phyloP scores from a whole-genome alignment of 2,329 filamentous ascomycete genomes.

The Westerdykella sp. region DNA sequence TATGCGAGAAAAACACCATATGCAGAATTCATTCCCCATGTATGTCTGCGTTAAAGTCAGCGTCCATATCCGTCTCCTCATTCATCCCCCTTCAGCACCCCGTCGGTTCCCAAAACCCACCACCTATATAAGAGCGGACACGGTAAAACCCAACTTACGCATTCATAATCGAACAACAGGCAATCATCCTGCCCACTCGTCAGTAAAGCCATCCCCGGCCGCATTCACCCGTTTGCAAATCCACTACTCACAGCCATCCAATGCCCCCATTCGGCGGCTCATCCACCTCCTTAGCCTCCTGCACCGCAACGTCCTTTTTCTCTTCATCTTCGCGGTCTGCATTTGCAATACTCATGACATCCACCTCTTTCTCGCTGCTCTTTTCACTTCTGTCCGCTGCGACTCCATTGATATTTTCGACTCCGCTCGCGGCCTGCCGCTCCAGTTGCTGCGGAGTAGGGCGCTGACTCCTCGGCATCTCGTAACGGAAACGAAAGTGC shows the following conservation, averaged over 20 bases:
- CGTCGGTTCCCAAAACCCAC: too few species aligned
- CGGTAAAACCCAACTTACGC: conserved; percentile 28
- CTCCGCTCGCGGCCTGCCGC: neutral
- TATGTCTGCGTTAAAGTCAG: conserved; percentile 47
- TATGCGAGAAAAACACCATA: conserved; percentile 72
- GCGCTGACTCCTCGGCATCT: too few species aligned
- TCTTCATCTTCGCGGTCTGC: neutral
- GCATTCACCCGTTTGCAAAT: conserved; percentile 6
- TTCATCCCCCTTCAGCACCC: too few species aligned
- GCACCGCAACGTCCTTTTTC: neutral
- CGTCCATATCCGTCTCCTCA: too few species aligned
- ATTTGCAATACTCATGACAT: conserved; percentile 1
- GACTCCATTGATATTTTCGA: neutral
- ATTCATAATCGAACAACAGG: conserved; percentile 27
- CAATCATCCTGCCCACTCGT: conserved; percentile 19
- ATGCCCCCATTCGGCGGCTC: conserved; percentile 57
- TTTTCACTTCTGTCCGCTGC: conserved; percentile 5
- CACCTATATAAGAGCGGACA: neutral
- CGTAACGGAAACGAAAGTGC: too few species aligned
- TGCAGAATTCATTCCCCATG: conserved; percentile 67
- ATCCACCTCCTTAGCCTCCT: conserved; percentile 21
- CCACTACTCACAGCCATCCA: conserved; percentile 51
- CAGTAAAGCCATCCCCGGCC: conserved; percentile 42
- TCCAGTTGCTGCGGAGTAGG: neutral
- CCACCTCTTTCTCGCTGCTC: conserved; percentile 1